Evolutionary conservation across 208 protist species (phyloP), one percentile per base, ranked within the genome.

Genomic region (Leishmania martiniquensis): DNA sequence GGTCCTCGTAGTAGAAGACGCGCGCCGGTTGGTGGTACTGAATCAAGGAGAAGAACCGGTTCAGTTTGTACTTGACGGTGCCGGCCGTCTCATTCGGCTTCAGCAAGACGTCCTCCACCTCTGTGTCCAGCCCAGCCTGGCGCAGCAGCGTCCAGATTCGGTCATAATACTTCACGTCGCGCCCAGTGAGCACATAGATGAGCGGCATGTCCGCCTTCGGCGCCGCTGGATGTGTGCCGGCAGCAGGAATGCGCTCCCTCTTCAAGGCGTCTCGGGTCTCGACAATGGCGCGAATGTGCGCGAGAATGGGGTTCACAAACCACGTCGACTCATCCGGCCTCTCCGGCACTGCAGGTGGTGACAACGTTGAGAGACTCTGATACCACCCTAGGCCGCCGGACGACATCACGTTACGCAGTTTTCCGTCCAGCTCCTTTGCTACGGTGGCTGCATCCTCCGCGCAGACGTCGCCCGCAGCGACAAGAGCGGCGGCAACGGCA

Each of bases 1-100:
- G 84, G 69, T 97, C 93, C 68, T 97, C 93, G 78, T 95, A 97
- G 84, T 97, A 97, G 52, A 81, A 95, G 44, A 95, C 86, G 29
- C 78, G 84, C 2, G 67, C 32, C 22, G 90, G 90, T 17, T 71
- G 52, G 68, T 93, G 77, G 55, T 77, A 29, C 34, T 82, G 81
- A 59, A 94, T 87, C 62, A 94, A 67, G 22, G 75, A 72, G 45
- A 89, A 89, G 45, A 97, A 85, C 29, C 70, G 83, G 80, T 92
- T 87, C 57, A 93, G 78, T 75, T 97, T 97, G 74, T 88, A 92
- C 78, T 81, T 80, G 45, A 95, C 87, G 20, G 93, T 97, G 2
- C 91, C 90, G 10, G 86, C 81, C 12, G 79, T 90, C 82, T 94
- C 89, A 62, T 73, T 59, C n/a, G 88, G 91, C 63, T 97, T 97